phyloP scores from a whole-genome alignment of 2,329 filamentous ascomycete genomes.

The Beauveria varroae region DNA sequence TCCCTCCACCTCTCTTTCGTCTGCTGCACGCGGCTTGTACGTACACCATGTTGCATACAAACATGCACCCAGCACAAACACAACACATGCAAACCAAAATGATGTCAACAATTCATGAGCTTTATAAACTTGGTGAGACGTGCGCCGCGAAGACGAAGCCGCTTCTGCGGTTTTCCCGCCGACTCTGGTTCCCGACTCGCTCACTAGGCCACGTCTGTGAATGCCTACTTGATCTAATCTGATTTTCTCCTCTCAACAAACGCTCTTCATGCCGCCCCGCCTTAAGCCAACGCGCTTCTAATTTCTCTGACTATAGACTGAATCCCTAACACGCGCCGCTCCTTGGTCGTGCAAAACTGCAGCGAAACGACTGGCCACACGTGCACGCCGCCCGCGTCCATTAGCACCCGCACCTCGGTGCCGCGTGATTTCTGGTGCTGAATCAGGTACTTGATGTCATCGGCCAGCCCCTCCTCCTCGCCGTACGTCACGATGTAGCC shows the following conservation, averaged over 20 bases:
- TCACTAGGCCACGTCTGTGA: conserved; percentile 24
- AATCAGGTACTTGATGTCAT: conserved; percentile 58
- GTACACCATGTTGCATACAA: conserved; percentile 11
- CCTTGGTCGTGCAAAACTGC: conserved; percentile 43
- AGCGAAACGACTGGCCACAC: conserved; percentile 71
- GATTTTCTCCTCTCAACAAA: conserved; percentile 25
- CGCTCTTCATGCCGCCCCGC: neutral
- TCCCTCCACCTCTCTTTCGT: neutral
- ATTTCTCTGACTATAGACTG: conserved; percentile 31
- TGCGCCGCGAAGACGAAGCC: conserved; percentile 39
- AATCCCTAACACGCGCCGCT: conserved; percentile 46
- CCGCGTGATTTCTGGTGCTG: conserved; percentile 45
- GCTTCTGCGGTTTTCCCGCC: conserved; percentile 22
- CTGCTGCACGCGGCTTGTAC: neutral
- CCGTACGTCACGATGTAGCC: conserved; percentile 69
- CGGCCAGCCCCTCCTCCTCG: conserved; percentile 68
- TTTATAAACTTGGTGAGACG: conserved; percentile 25
- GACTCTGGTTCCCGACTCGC: conserved; percentile 38
- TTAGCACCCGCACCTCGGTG: conserved; percentile 47
- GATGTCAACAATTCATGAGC: conserved; percentile 35
- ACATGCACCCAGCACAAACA: neutral
- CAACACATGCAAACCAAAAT: conserved; percentile 14
- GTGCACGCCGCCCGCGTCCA: conserved; percentile 63
- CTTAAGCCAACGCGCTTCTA: conserved; percentile 22
- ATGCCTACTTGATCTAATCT: conserved; percentile 60